Evolutionary conservation across 1,284 basidiomycete species (phyloP), one percentile per base, ranked within the genome.

Genomic region (Malassezia sp.): DNA sequence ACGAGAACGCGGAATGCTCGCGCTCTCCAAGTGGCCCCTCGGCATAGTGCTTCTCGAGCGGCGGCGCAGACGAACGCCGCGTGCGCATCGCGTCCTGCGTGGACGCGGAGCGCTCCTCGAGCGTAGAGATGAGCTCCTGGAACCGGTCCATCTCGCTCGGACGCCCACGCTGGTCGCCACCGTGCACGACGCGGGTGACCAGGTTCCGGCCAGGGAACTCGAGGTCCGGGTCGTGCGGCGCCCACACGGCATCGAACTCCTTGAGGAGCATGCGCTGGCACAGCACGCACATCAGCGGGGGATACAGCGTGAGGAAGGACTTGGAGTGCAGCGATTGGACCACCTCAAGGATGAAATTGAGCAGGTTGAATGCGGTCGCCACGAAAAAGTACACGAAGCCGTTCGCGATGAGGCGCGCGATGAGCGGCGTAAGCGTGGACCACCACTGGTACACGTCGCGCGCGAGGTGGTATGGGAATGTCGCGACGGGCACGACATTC

Each of bases 251-350:
- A 6, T 43, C 42, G 23, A 57, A 49, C 40, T 61, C 61, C 24
- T 54, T 38, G 21, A 63, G 45, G 10, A 63, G 41, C 30, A 61
- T 38, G 10, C 49, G 53, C 30, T 61, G 56, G 29, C 59, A 59
- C 21, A 61, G 33, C 23, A 60, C 49, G 43, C 56, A 56, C 59
- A 63, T 58, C 4, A 59, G 50, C 10, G 61, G 47, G 27, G 56
- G 42, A 15, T 56, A 60, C 18, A 63, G 38, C 17, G 56, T 28
- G 39, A 61, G 36, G 32, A 63, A 37, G 21, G 53, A 50, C 33
- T 61, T 57, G 31, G 57, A 56, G 6, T 44, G 45, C 9, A 49
- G 31, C 15, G 54, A 45, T 20, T 54, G 38, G 21, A 28, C 23
- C 14, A 38, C 36, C 4, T 55, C 58, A 2, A 60, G 28, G 7